These are phyloP conservation scores for Tieghemiomyces parasiticus DNA, from an alignment of 192 early-diverging fungal species.

Conservation along the genomic window DNA sequence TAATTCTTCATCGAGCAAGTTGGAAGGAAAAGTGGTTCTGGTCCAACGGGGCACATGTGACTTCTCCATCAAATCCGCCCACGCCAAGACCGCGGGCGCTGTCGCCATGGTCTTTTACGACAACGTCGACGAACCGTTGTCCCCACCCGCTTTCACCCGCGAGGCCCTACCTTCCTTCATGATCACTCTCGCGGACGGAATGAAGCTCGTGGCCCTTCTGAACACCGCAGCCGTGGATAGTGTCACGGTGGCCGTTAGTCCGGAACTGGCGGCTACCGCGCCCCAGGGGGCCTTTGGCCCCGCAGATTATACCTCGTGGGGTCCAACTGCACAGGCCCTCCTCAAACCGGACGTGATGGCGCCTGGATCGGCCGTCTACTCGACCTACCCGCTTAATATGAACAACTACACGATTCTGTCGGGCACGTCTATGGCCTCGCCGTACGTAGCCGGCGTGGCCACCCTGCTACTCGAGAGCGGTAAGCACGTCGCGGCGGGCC, in stretches of 20 bases:
- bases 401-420: slow-evolving; percentile 35
- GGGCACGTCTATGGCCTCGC: slow-evolving; percentile 57
- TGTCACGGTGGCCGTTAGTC: neutral
- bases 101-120: slow-evolving; percentile 51
- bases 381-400: slow-evolving; percentile 36
- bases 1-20: neutral
- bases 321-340: slow-evolving; percentile 49
- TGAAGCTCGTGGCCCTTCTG: neutral
- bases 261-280: neutral
- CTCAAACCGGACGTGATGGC: slow-evolving; percentile 45
- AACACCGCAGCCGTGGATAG: neutral
- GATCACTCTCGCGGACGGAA: neutral
- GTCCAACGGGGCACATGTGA: slow-evolving; percentile 33
- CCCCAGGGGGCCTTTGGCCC: too few species aligned
- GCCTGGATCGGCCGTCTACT: slow-evolving; percentile 46
- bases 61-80: slow-evolving; percentile 41
- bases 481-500: too few species aligned
- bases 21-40: neutral
- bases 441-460: slow-evolving; percentile 27
- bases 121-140: slow-evolving; percentile 45
- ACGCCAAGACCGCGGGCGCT: slow-evolving; percentile 40
- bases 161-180: neutral
- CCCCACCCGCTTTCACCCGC: too few species aligned
- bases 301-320: slow-evolving; percentile 59
- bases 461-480: neutral